These are phyloP conservation scores for Fraxinus anomala DNA, from an alignment of 257 asterid species.

Conservation along the genomic window DNA sequence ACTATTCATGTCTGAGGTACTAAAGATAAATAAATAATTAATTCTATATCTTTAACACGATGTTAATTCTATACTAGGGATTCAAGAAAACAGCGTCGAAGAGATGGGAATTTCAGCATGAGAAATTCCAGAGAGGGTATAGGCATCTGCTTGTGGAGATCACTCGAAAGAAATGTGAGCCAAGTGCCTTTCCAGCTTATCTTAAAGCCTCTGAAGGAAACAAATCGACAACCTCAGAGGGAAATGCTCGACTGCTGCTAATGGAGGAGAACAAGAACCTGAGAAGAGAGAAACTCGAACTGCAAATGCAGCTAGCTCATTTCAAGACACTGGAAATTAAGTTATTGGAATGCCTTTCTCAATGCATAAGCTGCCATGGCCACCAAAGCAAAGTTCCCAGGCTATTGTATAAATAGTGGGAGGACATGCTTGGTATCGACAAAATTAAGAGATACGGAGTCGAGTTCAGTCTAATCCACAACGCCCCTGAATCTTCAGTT, in stretches of 20 bases:
- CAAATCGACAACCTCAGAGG: background rate
- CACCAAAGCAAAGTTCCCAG: constrained; percentile 30
- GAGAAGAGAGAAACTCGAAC: constrained; percentile 43
- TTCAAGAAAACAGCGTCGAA: constrained; percentile 62
- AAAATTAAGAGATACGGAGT: background rate
- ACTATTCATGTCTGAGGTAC: no score
- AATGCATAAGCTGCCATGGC: constrained; percentile 6
- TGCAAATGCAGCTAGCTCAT: constrained; percentile 55
- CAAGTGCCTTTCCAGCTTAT: constrained; percentile 51
- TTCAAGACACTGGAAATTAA: constrained; percentile 45
- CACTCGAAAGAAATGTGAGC: constrained; percentile 52
- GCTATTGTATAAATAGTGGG: constrained; percentile 3
- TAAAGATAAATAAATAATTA: no score
- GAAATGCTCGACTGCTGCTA: constrained; percentile 19
- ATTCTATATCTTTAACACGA: background rate
- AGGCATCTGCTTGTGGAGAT: constrained; percentile 50
- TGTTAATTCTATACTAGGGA: constrained; percentile 31
- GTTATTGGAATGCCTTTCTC: constrained; percentile 33
- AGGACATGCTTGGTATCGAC: background rate
- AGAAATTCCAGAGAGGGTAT: constrained; percentile 53
- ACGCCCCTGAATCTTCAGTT: no score
- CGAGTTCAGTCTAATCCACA: background rate
- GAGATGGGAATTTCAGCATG: constrained; percentile 66
- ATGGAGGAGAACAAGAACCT: constrained; percentile 57
- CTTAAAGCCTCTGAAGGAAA: constrained; percentile 39